Evolutionary conservation across 805 yeast genomes (phyloP).

Genomic region (Saturnispora bothae): DNA sequence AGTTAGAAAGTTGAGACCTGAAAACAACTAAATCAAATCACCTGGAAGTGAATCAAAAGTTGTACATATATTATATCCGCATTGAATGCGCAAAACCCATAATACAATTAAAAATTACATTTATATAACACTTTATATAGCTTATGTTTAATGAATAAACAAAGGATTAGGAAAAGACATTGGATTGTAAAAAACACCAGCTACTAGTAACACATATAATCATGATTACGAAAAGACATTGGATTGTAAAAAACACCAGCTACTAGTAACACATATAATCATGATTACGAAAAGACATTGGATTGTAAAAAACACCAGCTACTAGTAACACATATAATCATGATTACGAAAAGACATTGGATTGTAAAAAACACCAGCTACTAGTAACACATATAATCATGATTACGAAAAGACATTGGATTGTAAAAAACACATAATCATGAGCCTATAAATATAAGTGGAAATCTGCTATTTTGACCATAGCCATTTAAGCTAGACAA

Average conservation of each 20-base stretch:
- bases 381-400: too few species aligned
- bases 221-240: too few species aligned
- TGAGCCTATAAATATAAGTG: too few species aligned
- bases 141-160: conserved; percentile 9
- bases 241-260: too few species aligned
- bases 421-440: too few species aligned
- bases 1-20: conserved; percentile 99
- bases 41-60: conserved; percentile 9
- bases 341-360: neutral
- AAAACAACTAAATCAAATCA: conserved; percentile 61
- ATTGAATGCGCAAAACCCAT: neutral
- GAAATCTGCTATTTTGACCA: too few species aligned
- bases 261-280: too few species aligned
- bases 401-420: too few species aligned
- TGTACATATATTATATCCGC: neutral
- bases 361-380: neutral
- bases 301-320: too few species aligned
- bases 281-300: too few species aligned
- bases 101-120: conserved; percentile 1
- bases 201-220: too few species aligned
- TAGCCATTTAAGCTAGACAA: too few species aligned
- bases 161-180: conserved; percentile 1
- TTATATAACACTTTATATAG: neutral
- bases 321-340: conserved; percentile 1
- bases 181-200: neutral